Conservation (phyloP, 139 green algal species). For the Astrephomene gubernaculifera region DNA sequence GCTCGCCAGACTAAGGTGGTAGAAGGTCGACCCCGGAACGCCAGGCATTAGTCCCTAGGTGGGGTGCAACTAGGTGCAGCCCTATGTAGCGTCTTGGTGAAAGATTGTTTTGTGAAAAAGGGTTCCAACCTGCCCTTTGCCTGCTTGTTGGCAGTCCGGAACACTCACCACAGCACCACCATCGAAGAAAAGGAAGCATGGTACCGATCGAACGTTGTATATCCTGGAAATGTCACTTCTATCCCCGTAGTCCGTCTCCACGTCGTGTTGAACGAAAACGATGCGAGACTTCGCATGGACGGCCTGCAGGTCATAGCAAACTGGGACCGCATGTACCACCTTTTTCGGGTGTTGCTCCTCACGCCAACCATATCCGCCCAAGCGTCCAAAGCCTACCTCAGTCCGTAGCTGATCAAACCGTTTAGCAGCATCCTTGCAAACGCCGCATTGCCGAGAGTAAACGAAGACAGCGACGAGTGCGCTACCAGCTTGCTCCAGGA, state of each 20-base stretch:
- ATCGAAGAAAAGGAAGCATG: constrained; percentile 53
- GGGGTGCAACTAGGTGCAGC: too few relatives aligned
- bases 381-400: not conserved
- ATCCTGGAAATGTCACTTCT: constrained; percentile 36
- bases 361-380: not conserved
- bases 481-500: not conserved
- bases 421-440: constrained; percentile 29
- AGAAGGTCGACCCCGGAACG: too few relatives aligned
- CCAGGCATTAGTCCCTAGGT: too few relatives aligned
- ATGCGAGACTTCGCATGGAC: constrained; percentile 27
- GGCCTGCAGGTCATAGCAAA: constrained; percentile 5
- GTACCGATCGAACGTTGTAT: constrained; percentile 51
- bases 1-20: too few relatives aligned
- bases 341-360: not conserved
- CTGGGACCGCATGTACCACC: not conserved
- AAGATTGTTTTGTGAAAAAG: too few relatives aligned
- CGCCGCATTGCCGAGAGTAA: constrained; percentile 9
- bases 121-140: too few relatives aligned
- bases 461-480: not conserved
- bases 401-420: constrained; percentile 34
- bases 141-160: too few relatives aligned
- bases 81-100: too few relatives aligned
- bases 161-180: constrained; percentile 49
- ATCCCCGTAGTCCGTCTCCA: constrained; percentile 51
- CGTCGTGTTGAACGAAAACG: constrained; percentile 52